These are phyloP conservation scores for Cutaneotrichosporon sp. DNA, from an alignment of 1,284 basidiomycete species.

Conservation along the genomic window DNA sequence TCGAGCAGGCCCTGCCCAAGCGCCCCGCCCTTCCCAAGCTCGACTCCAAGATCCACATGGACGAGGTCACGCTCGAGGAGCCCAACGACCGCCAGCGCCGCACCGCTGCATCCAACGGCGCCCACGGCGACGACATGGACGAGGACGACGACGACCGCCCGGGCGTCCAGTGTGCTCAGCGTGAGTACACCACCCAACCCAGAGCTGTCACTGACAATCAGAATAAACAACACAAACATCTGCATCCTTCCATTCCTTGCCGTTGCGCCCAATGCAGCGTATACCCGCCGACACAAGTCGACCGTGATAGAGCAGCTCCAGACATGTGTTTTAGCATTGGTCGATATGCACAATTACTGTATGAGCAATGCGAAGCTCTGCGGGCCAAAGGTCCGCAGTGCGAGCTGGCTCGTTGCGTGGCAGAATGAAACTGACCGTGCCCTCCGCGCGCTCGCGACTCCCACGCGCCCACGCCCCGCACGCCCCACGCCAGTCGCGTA, in stretches of 20 bases:
- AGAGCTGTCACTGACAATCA: constrained; percentile 1
- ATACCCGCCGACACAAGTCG: constrained; percentile 11
- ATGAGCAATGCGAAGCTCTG: too few relatives aligned
- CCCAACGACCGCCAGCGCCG: constrained; percentile 67
- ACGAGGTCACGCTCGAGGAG: constrained; percentile 82
- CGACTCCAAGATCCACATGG: constrained; percentile 62
- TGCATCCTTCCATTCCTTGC: constrained; percentile 1
- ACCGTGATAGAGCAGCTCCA: constrained; percentile 13
- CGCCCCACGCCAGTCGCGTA: too few relatives aligned
- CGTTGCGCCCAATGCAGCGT: not conserved
- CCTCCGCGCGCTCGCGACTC: too few relatives aligned
- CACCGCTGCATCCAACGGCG: constrained; percentile 54
- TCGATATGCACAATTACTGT: constrained; percentile 15
- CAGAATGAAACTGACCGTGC: too few relatives aligned
- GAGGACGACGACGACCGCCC: constrained; percentile 49
- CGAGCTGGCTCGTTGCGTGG: too few relatives aligned
- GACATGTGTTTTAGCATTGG: constrained; percentile 20
- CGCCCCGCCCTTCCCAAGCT: constrained; percentile 67
- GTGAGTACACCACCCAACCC: constrained; percentile 28
- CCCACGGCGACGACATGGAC: constrained; percentile 80
- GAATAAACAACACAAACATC: constrained; percentile 4
- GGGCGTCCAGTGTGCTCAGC: constrained; percentile 52
- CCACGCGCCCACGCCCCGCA: too few relatives aligned
- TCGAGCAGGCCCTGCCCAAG: constrained; percentile 83
- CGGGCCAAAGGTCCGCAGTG: too few relatives aligned